These are phyloP conservation scores for Cornus controversa DNA, from an alignment of 148 eudicot genomes.

Conservation along the genomic window DNA sequence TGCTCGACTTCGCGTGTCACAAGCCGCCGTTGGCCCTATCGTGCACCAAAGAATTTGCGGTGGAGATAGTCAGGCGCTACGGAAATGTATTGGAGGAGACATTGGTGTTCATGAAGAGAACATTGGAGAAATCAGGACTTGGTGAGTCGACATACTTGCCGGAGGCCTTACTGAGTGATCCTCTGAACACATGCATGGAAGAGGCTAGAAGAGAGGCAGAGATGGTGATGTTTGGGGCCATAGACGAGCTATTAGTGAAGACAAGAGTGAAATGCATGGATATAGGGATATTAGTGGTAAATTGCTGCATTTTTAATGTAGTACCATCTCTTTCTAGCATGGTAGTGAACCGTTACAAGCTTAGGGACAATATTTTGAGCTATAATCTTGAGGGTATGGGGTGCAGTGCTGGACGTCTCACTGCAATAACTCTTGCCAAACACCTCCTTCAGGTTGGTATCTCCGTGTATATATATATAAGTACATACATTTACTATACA, in stretches of 20 bases:
- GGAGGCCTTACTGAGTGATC: not conserved
- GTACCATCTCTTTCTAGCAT: conserved; percentile 25
- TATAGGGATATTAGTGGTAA: conserved; percentile 27
- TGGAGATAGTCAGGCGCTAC: not conserved
- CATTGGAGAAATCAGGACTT: conserved; percentile 14
- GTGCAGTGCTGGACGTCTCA: conserved; percentile 29
- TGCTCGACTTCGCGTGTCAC: conserved; percentile 28
- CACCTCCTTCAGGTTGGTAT: conserved; percentile 30
- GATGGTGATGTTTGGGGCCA: conserved; percentile 26
- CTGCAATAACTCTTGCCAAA: conserved; percentile 21
- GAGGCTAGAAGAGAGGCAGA: conserved; percentile 23
- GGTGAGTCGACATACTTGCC: conserved; percentile 29
- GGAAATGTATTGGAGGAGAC: conserved; percentile 4
- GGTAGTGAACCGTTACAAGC: conserved; percentile 24
- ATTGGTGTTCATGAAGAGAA: conserved; percentile 9
- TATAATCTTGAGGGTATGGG: conserved; percentile 34
- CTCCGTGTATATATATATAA: no score
- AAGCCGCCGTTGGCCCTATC: conserved; percentile 15
- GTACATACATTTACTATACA: no score
- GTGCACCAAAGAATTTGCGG: conserved; percentile 8
- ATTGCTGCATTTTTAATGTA: conserved; percentile 13
- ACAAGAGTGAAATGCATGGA: conserved; percentile 18
- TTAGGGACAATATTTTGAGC: conserved; percentile 17
- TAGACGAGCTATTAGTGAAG: conserved; percentile 26
- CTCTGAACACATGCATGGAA: not conserved